Evolutionary conservation across 108 stramenopile species (phyloP), one percentile per base, ranked within the genome.

Genomic region (Cylindrotheca closterium): DNA sequence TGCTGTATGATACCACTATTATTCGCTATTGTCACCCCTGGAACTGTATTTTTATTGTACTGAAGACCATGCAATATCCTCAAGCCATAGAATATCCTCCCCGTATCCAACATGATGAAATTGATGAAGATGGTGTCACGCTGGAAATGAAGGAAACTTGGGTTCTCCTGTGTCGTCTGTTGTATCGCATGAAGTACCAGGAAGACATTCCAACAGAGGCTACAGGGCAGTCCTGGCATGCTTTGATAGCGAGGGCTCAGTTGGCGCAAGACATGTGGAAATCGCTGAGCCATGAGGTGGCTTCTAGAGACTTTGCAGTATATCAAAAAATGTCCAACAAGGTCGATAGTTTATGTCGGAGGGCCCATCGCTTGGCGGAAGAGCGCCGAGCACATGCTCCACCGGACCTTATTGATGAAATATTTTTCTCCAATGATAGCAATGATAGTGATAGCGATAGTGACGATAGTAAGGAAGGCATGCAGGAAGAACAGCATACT

Each of bases 191-290:
- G 71, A 62, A 73, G 47, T 42, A 55, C 7, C 0, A 59, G 30
- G 51, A 68, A 37, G 23, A 31, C 31, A 19, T 30, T 30, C 1
- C 28, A 17, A 1, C 5, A 0, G 31, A 34, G 21, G 45, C 18
- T 22, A 29, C 10, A 1, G 42, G 30, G 1, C 71, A 60, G 19
- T 55, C 70, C 22, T 72, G 71, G 71, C 62, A 64, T 5, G 48
- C 62, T 0, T 0, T 74, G 10, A 46, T 67, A 34, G 19, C 67
- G 17, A 58, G 73, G n/a, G 73, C 73, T n/a, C 55, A 74, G 30
- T 21, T 61, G 24, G 65, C 58, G 26, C 73, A 67, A 51, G 61
- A 74, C 26, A 27, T 67, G 30, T 74, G 60, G 65, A 25, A 67
- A 37, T 17, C 30, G n/a, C 31, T 73, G 3, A 22, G 34, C 28